Percentiles rank a stretch among this genome's conserved stretches.
These are phyloP conservation scores for Fusarium sp. DNA, from an alignment of 2,329 filamentous ascomycete species.

Conservation along the genomic window DNA sequence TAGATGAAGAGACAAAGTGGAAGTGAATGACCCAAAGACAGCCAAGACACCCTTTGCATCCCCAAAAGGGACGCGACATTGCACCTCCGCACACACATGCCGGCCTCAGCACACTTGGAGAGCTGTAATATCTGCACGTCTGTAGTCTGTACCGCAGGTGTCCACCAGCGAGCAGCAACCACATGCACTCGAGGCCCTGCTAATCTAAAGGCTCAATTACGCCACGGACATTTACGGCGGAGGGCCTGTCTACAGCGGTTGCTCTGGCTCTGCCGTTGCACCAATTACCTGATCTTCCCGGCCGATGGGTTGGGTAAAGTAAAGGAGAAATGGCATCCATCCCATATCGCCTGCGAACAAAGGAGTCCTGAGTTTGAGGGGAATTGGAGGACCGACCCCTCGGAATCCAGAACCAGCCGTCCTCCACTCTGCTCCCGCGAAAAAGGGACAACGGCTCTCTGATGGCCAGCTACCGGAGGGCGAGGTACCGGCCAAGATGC, in stretches of 20 bases:
- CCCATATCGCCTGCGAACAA: conserved; percentile 18
- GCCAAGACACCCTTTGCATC: background rate
- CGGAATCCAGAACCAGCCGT: conserved; percentile 34
- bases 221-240: conserved; percentile 32
- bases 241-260: conserved; percentile 4
- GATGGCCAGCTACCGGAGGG: conserved; percentile 30
- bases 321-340: conserved; percentile 22
- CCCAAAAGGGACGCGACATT: conserved; percentile 22
- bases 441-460: conserved; percentile 20
- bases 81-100: conserved; percentile 36
- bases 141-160: conserved; percentile 23
- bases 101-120: conserved; percentile 21
- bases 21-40: conserved; percentile 7
- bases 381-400: conserved; percentile 47
- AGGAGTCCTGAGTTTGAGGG: conserved; percentile 47
- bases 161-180: conserved; percentile 1
- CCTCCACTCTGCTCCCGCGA: background rate
- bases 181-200: conserved; percentile 35
- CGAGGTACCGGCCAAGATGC: conserved; percentile 32
- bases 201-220: conserved; percentile 29
- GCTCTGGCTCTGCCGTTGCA: background rate
- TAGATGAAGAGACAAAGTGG: background rate
- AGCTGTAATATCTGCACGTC: conserved; percentile 24
- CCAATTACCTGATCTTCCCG: conserved; percentile 14
- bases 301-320: background rate